Evolutionary conservation across 192 early-diverging fungal genomes (phyloP).

Genomic region (Gryganskiella cystojenkinii): DNA sequence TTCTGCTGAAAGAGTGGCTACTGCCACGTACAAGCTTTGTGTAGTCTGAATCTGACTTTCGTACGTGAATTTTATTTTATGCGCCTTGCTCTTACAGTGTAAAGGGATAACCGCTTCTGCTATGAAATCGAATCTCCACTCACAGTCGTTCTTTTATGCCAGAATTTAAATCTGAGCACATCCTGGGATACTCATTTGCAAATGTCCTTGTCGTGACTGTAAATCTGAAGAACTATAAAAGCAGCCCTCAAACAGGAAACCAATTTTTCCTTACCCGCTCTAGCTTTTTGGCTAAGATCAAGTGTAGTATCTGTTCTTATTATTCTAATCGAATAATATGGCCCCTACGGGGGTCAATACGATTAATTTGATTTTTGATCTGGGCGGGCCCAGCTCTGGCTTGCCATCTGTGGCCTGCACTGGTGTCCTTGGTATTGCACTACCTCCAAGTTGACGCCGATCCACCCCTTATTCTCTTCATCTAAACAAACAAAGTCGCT

Average conservation of each 20-base stretch:
- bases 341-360: slow-evolving; percentile 33
- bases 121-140: too few relatives aligned
- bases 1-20: too few relatives aligned
- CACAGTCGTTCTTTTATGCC: too few relatives aligned
- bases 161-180: too few relatives aligned
- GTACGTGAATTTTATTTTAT: too few relatives aligned
- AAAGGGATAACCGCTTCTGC: too few relatives aligned
- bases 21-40: too few relatives aligned
- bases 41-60: too few relatives aligned
- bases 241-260: neutral
- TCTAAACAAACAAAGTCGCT: neutral
- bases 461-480: slow-evolving; percentile 15
- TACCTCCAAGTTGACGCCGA: slow-evolving; percentile 55
- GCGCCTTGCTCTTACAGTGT: too few relatives aligned
- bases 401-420: slow-evolving; percentile 42
- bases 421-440: slow-evolving; percentile 57
- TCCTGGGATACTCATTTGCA: too few relatives aligned
- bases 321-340: slow-evolving; percentile 56
- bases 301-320: slow-evolving; percentile 89
- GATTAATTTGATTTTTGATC: slow-evolving; percentile 55
- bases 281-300: slow-evolving; percentile 90
- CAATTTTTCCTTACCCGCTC: slow-evolving; percentile 70
- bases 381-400: slow-evolving; percentile 45
- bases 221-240: too few relatives aligned
- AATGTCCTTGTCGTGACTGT: too few relatives aligned